phyloP scores from a whole-genome alignment of 306 rosid species.

The Medicago ruthenica region DNA sequence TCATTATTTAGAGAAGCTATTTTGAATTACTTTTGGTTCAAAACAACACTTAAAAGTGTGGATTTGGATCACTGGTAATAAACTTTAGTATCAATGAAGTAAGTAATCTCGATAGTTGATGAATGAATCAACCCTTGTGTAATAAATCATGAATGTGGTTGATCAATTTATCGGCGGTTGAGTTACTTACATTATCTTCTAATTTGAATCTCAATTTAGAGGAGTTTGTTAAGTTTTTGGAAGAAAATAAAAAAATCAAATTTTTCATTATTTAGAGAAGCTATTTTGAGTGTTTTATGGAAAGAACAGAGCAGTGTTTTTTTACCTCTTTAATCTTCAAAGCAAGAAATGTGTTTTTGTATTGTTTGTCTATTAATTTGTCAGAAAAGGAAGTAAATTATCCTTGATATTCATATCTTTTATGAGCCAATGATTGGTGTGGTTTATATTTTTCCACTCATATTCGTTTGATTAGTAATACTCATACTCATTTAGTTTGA shows the following conservation, averaged over 20 bases:
- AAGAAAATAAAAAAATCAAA: background rate
- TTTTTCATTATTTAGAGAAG: background rate
- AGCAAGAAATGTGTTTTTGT: background rate
- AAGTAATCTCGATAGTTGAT: background rate
- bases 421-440: slow-evolving; percentile 28
- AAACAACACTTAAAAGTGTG: background rate
- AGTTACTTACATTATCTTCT: background rate
- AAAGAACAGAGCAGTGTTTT: background rate
- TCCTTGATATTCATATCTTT: background rate
- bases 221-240: background rate
- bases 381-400: background rate
- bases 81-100: background rate
- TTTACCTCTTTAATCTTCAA: slow-evolving; percentile 4
- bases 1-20: too few species aligned
- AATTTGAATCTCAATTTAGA: background rate
- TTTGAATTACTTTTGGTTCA: background rate
- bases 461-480: slow-evolving; percentile 28
- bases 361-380: background rate
- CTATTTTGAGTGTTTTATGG: background rate
- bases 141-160: too few species aligned
- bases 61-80: background rate
- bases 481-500: background rate
- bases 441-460: slow-evolving; percentile 25
- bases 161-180: too few species aligned
- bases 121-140: background rate